phyloP scores from a whole-genome alignment of 2,329 filamentous ascomycete genomes.

The Aspergillus fumigatiaffinis region DNA sequence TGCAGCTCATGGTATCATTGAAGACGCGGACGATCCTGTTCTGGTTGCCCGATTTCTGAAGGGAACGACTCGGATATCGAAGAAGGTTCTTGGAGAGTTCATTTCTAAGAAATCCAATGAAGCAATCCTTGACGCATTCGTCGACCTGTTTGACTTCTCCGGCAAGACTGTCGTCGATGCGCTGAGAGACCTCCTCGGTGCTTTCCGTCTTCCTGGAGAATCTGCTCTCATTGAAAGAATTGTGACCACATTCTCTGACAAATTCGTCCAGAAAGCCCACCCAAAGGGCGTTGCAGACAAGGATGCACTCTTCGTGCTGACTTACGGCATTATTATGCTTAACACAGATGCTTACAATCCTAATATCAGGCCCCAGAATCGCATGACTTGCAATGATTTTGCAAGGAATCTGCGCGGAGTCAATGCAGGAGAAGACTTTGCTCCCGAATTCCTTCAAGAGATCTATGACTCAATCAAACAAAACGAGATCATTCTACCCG shows the following conservation, averaged over 20 bases:
- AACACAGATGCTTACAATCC: constrained; percentile 97
- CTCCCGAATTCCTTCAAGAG: constrained; percentile 72
- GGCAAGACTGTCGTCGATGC: constrained; percentile 88
- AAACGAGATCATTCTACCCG: constrained; percentile 93
- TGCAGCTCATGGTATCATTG: constrained; percentile 79
- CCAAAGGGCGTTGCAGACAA: constrained; percentile 75
- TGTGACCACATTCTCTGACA: constrained; percentile 78
- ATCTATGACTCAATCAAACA: constrained; percentile 90
- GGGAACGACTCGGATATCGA: constrained; percentile 82
- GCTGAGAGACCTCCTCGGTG: constrained; percentile 77
- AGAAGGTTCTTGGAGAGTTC: constrained; percentile 86
- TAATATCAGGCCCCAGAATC: constrained; percentile 69
- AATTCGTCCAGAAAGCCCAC: constrained; percentile 68
- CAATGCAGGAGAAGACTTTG: constrained; percentile 81
- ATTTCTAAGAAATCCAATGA: constrained; percentile 89
- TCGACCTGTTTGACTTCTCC: constrained; percentile 82
- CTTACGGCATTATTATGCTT: constrained; percentile 94
- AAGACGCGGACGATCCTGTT: constrained; percentile 67
- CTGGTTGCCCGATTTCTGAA: constrained; percentile 82
- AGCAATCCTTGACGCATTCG: constrained; percentile 74
- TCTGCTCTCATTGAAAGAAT: constrained; percentile 90
- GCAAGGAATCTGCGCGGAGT: constrained; percentile 84
- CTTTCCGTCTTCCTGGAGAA: constrained; percentile 91
- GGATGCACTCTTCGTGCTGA: constrained; percentile 84
- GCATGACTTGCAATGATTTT: constrained; percentile 83